phyloP scores from a whole-genome alignment of 345 rosid genomes.

The Gossypium longicalyx region DNA sequence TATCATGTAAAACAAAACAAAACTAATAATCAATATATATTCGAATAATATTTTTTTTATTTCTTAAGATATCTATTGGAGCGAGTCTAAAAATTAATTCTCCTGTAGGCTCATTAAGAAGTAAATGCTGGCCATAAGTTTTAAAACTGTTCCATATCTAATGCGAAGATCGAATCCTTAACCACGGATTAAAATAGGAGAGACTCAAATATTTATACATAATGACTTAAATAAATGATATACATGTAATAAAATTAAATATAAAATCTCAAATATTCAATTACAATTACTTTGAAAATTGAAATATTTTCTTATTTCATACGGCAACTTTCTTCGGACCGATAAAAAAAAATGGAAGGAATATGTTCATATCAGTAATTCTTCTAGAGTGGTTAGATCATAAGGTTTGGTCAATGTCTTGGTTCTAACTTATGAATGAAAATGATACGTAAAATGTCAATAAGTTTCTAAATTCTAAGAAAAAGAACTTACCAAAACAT shows the following conservation, averaged over 20 bases:
- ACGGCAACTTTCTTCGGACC: neutral
- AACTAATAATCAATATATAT: too few relatives aligned
- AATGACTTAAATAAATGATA: too few relatives aligned
- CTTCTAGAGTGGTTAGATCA: slow-evolving; percentile 41
- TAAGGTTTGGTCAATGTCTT: slow-evolving; percentile 29
- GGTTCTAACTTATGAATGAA: slow-evolving; percentile 18
- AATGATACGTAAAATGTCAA: slow-evolving; percentile 15
- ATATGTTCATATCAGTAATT: slow-evolving; percentile 13
- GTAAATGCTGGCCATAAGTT: rapidly evolving
- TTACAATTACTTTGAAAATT: neutral
- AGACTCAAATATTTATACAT: too few relatives aligned
- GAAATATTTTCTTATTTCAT: neutral
- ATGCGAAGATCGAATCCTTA: rapidly evolving
- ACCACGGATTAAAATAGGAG: rapidly evolving
- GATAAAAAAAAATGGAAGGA: neutral
- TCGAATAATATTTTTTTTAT: too few relatives aligned
- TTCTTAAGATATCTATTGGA: rapidly evolving
- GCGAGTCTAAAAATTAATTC: rapidly evolving
- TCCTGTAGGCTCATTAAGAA: rapidly evolving
- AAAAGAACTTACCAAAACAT: neutral
- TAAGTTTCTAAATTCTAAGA: slow-evolving; percentile 14
- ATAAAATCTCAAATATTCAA: too few relatives aligned
- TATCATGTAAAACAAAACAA: too few relatives aligned
- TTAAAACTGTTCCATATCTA: rapidly evolving
- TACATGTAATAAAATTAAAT: too few relatives aligned